phyloP scores from a whole-genome alignment of 2,329 filamentous ascomycete species.

The Penicillium sp. region DNA sequence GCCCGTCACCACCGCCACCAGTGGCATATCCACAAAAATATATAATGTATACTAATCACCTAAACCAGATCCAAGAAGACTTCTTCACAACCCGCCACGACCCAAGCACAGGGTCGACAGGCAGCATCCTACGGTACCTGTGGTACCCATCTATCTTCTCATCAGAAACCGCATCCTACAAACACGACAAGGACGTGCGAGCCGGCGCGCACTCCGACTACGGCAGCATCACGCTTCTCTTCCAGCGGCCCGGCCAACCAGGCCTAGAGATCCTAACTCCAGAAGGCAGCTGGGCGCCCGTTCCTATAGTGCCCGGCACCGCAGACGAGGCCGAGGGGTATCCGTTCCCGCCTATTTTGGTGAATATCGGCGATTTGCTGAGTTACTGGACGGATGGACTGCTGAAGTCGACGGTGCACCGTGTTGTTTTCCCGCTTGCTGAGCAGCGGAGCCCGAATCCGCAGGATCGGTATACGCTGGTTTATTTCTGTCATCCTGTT shows the following conservation, averaged over 20 bases:
- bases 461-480: constrained; percentile 58
- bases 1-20: too few species aligned
- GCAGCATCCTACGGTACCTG: constrained; percentile 67
- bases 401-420: constrained; percentile 82
- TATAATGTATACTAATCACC: not conserved
- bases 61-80: constrained; percentile 43
- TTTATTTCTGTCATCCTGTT: constrained; percentile 64
- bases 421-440: constrained; percentile 70
- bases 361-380: constrained; percentile 70
- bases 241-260: constrained; percentile 80
- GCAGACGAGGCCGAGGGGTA: constrained; percentile 37
- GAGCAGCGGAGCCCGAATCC: constrained; percentile 39
- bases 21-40: not conserved
- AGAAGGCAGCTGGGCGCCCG: constrained; percentile 60
- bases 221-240: constrained; percentile 67
- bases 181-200: constrained; percentile 65
- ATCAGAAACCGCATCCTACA: constrained; percentile 43
- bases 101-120: constrained; percentile 49
- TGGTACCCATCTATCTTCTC: constrained; percentile 64
- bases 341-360: constrained; percentile 66
- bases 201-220: constrained; percentile 94
- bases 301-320: constrained; percentile 60
- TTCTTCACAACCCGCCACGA: constrained; percentile 66
- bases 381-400: constrained; percentile 90
- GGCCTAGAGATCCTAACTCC: constrained; percentile 78